These are phyloP conservation scores for Trichoderma pleuroti DNA, from an alignment of 2,329 filamentous ascomycete species.

Conservation along the genomic window DNA sequence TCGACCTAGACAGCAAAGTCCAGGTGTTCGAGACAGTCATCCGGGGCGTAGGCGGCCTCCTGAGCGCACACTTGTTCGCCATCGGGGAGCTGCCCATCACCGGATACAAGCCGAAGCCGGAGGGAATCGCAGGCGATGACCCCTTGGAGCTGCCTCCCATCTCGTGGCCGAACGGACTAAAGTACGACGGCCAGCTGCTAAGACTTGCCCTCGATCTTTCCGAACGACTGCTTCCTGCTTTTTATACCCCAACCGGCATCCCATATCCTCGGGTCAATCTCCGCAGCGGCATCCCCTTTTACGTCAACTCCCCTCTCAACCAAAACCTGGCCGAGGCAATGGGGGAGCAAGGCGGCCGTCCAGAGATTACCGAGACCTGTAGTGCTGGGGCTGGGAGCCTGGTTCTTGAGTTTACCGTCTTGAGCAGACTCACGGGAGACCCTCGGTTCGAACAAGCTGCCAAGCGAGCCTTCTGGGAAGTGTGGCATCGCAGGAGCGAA, in stretches of 20 bases:
- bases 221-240: conserved; percentile 81
- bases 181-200: conserved; percentile 85
- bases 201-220: conserved; percentile 85
- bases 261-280: conserved; percentile 95
- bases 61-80: conserved; percentile 93
- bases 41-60: conserved; percentile 79
- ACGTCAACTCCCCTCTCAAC: conserved; percentile 78
- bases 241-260: conserved; percentile 85
- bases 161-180: conserved; percentile 70
- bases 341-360: conserved; percentile 36
- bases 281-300: conserved; percentile 86
- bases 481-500: conserved; percentile 84
- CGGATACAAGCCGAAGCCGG: conserved; percentile 61
- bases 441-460: conserved; percentile 82
- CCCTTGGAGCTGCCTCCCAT: conserved; percentile 54
- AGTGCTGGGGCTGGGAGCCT: conserved; percentile 95
- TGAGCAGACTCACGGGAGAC: conserved; percentile 85
- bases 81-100: conserved; percentile 83
- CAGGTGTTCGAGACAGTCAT: conserved; percentile 99
- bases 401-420: conserved; percentile 85
- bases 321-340: conserved; percentile 34
- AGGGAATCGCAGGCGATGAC: conserved; percentile 29
- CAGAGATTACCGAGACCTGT: conserved; percentile 91
- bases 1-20: conserved; percentile 95
- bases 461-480: conserved; percentile 92